Conservation (phyloP, 257 asterid species). For the Voacanga thouarsii region DNA sequence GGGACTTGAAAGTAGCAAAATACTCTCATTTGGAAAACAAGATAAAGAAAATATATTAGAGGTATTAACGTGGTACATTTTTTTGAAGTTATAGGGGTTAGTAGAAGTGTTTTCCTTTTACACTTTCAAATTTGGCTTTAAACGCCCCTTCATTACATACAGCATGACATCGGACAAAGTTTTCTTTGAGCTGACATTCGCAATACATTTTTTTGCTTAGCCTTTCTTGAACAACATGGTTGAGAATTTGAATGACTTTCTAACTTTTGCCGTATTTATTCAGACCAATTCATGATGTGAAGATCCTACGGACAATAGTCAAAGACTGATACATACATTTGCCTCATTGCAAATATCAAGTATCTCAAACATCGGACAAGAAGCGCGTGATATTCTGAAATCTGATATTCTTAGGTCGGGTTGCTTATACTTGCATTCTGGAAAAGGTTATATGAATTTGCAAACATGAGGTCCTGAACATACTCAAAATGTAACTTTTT, state of each 20-base stretch:
- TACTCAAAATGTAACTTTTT: not conserved
- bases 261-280: constrained; percentile 18
- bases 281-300: constrained; percentile 93
- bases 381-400: not conserved
- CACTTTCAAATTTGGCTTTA: not conserved
- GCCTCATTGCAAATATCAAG: not conserved
- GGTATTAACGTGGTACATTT: not conserved
- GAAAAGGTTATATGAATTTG: not conserved
- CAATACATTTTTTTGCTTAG: not conserved
- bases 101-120: not conserved
- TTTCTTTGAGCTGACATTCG: not conserved
- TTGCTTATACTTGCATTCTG: not conserved
- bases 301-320: constrained; percentile 64
- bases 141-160: not conserved
- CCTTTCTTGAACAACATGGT: not conserved
- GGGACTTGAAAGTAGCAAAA: not conserved
- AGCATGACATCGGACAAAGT: not conserved
- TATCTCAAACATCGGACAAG: not conserved
- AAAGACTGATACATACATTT: constrained; percentile 38
- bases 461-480: not conserved
- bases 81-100: not conserved
- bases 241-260: not conserved
- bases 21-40: not conserved
- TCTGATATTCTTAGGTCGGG: not conserved
- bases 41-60: not conserved